Percentiles rank a stretch among this genome's conserved stretches.
Evolutionary conservation across 2,329 filamentous ascomycete genomes (phyloP).

Genomic region (Penicillium rolfsii): DNA sequence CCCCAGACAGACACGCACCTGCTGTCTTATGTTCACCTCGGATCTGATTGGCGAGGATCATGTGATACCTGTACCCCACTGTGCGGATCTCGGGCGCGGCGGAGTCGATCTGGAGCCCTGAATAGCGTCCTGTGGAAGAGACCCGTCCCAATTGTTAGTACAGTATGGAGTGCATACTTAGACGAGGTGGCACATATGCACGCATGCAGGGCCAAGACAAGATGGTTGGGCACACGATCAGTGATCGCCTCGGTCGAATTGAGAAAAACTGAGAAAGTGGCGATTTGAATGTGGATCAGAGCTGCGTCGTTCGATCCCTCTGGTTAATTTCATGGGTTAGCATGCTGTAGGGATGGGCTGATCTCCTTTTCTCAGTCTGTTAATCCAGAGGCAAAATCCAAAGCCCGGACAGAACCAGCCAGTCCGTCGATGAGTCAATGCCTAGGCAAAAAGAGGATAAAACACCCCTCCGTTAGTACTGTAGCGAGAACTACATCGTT

Average conservation of each 20-base stretch:
- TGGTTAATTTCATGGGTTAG: neutral
- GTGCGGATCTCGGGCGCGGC: slow-evolving; percentile 12
- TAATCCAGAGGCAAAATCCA: neutral
- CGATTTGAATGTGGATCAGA: neutral
- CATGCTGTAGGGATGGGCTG: neutral
- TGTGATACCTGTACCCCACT: slow-evolving; percentile 25
- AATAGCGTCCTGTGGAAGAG: too few species aligned
- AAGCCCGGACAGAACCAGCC: neutral
- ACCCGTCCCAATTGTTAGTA: neutral
- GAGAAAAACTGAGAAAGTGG: neutral
- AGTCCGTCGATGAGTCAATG: neutral
- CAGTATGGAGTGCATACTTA: neutral
- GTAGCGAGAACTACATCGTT: neutral
- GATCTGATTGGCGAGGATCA: slow-evolving; percentile 29
- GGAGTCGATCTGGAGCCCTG: neutral
- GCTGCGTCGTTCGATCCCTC: neutral
- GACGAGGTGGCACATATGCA: neutral
- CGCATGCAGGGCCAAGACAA: neutral
- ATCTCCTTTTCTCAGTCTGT: neutral
- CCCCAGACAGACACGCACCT: neutral
- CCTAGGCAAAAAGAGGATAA: slow-evolving; percentile 24
- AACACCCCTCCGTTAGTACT: neutral
- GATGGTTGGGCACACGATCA: slow-evolving; percentile 1
- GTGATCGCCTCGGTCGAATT: neutral
- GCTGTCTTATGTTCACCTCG: slow-evolving; percentile 15